Base-by-base conservation (phyloP, 805 yeast species). In the Starmerella gropengiesseri region DNA sequence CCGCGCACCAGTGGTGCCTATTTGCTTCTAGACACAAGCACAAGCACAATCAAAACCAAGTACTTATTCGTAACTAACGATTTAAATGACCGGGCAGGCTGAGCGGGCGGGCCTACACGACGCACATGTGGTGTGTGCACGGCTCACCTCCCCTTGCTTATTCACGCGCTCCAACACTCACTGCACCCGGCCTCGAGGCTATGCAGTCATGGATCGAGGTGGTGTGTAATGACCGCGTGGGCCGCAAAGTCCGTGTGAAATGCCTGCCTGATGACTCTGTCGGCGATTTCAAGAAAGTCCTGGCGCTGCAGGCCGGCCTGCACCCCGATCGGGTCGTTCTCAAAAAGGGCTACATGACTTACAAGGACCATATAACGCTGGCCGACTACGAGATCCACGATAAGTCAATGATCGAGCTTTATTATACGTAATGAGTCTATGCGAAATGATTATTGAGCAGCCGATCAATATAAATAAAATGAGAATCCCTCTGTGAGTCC, bases 321-420 rank as follows among this genome's bases (percentile, higher is more conserved):
- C 62, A 78, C 1, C 65, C 74, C 16, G 81, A 77, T 17, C 76
- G 75, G 50, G 55, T 66, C 23, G 74, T 81, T 0, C 67, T 89
- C 49, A 87, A 85, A 60, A 87, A 84, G 57, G 95, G 96, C 1
- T 78, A 85, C 55, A 79, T 75, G 51, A 74, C 82, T 0, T 77
- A 75, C 60, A 91, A 91, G 58, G 91, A 89, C 56, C 96, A 87
- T 58, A 89, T 89, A 43, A 71, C 87, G 1, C 66, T 89, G 34
- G 95, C 81, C n/a, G 98, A 89, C 60, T 89, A 91, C 58, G 98
- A 89, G 60, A 77, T 89, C 16, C 94, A 86, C 56, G 79, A 86
- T 59, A 94, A 94, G 8, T 78, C 81, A 47, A 84, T 79, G 60
- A 62, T 89, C 51, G 98, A 89, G 62, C 64, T 89, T 59, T 91